Base-by-base conservation (phyloP, 805 yeast species). In the Starmera dryadoides region DNA sequence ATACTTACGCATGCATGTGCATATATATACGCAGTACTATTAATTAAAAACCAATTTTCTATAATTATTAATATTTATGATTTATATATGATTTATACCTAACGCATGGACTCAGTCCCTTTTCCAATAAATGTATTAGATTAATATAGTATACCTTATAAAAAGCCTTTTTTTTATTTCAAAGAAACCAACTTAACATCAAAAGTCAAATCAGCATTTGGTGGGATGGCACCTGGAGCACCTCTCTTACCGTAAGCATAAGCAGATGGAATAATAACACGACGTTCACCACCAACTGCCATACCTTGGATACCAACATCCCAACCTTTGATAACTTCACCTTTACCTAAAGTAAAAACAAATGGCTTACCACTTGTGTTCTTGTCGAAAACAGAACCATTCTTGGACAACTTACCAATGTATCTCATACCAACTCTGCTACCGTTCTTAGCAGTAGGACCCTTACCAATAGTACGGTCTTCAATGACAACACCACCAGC, bases 281-380 rank as follows among this genome's bases (percentile, higher is more conserved):
- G 81, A 77, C 98, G 89, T 76, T 93, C 98, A 60, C 98, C 98
- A 58, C 96, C 96, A 60, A 86, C 95, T 42, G 95, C 80, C 97
- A 93, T 89, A 62, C 98, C 98, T 43, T 91, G 88, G 55, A 93
- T 93, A 75, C 99, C 99, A 58, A 91, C 76, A 62, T 93, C 99
- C 86, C 96, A 93, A 49, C 98, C 98, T 66, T 86, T 86, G 73
- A 93, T 93, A 53, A 95, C 97, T 69, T 93, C 98, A 60, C 98
- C 98, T 64, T 83, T 85, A 57, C 98, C 98, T 54, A 93, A 76
- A 47, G 77, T 78, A 68, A 93, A 93, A 48, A 68, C 66, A 66
- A 93, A 93, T 58, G 99, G 98, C 73, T 87, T 91, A 57, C 99
- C 99, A 49, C 81, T 75, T 53, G 96, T 87, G 80, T 93, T 93